Evolutionary conservation across 2,329 filamentous ascomycete species (phyloP).

Genomic region (Nakataea oryzae): DNA sequence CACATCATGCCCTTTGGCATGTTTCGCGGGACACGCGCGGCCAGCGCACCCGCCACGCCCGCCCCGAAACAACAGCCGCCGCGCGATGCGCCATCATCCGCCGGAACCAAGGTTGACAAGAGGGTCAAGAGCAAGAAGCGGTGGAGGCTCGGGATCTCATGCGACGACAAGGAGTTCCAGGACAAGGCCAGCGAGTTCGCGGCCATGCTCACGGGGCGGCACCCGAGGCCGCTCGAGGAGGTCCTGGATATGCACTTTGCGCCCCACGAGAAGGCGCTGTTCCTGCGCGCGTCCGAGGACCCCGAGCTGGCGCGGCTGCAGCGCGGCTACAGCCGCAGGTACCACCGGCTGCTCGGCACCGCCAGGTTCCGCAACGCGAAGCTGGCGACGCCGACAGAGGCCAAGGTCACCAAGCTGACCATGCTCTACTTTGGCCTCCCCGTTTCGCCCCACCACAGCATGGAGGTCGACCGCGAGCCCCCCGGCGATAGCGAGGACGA

Average conservation of each 20-base stretch:
- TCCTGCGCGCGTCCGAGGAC: not conserved
- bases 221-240: not conserved
- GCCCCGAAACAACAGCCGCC: not conserved
- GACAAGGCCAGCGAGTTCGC: not conserved
- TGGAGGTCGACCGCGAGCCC: slow-evolving; percentile 9
- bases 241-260: slow-evolving; percentile 3
- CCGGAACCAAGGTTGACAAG: not conserved
- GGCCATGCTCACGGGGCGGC: not conserved
- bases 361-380: not conserved
- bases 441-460: slow-evolving; percentile 25
- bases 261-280: slow-evolving; percentile 1
- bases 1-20: not conserved
- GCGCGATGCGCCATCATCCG: not conserved
- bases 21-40: not conserved
- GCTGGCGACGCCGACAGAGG: not conserved
- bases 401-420: slow-evolving; percentile 23
- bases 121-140: not conserved
- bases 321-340: not conserved
- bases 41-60: not conserved
- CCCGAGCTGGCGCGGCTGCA: not conserved
- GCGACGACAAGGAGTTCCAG: not conserved
- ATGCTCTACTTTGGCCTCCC: slow-evolving; percentile 37
- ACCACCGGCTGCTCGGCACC: not conserved
- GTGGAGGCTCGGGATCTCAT: not conserved
- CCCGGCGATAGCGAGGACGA: slow-evolving; percentile 5